Conservation (phyloP, 495 filamentous ascomycete species). For the Paragyromitra xinjiangensis region DNA sequence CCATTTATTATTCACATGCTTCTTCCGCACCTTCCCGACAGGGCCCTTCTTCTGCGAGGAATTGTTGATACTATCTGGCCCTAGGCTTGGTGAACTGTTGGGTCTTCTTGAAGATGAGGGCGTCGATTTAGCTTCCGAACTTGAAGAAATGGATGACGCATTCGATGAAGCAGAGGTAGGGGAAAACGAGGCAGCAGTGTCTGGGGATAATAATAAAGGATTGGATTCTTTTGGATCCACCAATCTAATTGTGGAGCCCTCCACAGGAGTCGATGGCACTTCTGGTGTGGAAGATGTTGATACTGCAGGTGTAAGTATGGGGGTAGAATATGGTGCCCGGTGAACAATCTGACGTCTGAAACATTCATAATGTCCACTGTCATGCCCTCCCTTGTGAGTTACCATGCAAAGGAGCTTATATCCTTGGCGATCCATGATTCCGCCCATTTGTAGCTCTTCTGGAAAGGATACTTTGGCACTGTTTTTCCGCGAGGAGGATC, state of each 20-base stretch:
- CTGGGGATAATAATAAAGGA: slow-evolving; percentile 18
- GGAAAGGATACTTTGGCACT: slow-evolving; percentile 91
- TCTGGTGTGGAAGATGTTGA: slow-evolving; percentile 51
- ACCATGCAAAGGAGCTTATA: slow-evolving; percentile 90
- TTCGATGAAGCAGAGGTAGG: slow-evolving; percentile 50
- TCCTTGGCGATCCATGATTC: slow-evolving; percentile 75
- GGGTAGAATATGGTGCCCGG: slow-evolving; percentile 78
- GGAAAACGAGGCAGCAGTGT: slow-evolving; percentile 23
- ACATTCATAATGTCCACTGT: slow-evolving; percentile 96
- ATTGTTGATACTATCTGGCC: neutral
- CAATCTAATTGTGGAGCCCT: slow-evolving; percentile 55
- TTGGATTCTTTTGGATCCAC: slow-evolving; percentile 35
- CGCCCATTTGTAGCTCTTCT: slow-evolving; percentile 80
- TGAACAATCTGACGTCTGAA: slow-evolving; percentile 86
- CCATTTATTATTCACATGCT: slow-evolving; percentile 66
- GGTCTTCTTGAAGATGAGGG: slow-evolving; percentile 47
- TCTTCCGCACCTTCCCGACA: slow-evolving; percentile 45
- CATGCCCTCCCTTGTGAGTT: slow-evolving; percentile 93
- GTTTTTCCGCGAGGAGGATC: slow-evolving; percentile 85
- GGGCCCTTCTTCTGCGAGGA: slow-evolving; percentile 18
- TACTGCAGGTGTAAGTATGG: slow-evolving; percentile 68
- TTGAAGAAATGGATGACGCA: slow-evolving; percentile 38
- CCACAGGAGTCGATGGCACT: slow-evolving; percentile 12
- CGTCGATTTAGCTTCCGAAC: slow-evolving; percentile 47
- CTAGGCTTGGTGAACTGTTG: slow-evolving; percentile 8